Conservation (phyloP, 176 grass and related monocot species). For the Zoysia japonica region DNA sequence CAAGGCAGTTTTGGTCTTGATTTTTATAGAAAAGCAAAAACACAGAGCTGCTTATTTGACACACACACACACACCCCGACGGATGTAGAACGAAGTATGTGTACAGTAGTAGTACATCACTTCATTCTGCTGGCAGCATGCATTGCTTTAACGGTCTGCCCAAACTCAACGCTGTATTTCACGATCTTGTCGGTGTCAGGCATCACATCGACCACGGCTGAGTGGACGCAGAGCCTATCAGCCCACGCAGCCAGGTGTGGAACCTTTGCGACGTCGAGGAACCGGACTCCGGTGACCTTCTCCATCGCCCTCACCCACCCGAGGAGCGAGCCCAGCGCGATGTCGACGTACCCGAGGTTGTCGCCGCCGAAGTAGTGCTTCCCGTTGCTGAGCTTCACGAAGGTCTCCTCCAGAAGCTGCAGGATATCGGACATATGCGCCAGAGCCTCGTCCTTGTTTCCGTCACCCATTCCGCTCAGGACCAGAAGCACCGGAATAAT, state of each 20-base stretch:
- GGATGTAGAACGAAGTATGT: neutral
- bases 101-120: no score
- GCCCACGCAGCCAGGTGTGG: constrained; percentile 44
- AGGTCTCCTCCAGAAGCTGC: constrained; percentile 44
- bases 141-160: neutral
- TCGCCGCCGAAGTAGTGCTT: constrained; percentile 55
- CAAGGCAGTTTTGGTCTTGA: no score
- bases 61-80: neutral
- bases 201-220: constrained; percentile 23
- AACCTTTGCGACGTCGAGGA: constrained; percentile 38
- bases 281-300: neutral
- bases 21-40: no score
- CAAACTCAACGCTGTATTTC: constrained; percentile 10
- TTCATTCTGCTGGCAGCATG: neutral
- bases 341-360: constrained; percentile 41
- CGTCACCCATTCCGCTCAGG: neutral
- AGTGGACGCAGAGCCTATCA: constrained; percentile 7
- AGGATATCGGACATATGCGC: neutral
- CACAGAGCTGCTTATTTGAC: no score
- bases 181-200: constrained; percentile 30
- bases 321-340: constrained; percentile 24
- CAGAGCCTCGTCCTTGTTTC: neutral
- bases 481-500: neutral
- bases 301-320: constrained; percentile 31
- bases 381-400: constrained; percentile 38